Percentiles rank a stretch among this genome's conserved stretches.
Evolutionary conservation across 495 filamentous ascomycete species (phyloP).

Genomic region (Penicillium cosmopolitanum): DNA sequence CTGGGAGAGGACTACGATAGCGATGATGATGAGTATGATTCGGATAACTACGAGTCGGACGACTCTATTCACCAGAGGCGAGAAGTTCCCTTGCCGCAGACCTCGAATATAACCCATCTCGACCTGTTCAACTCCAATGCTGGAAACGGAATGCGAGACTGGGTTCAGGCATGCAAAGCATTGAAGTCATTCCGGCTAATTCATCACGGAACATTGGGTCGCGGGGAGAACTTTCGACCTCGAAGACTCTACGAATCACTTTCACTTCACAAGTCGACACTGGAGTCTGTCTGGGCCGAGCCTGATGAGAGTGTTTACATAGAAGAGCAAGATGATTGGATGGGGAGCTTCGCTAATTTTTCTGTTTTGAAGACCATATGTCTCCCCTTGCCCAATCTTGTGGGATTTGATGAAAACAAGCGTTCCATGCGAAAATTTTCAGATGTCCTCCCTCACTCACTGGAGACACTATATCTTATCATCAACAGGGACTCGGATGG

Average conservation of each 20-base stretch:
- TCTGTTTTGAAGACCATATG: not conserved
- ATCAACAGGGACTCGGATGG: not conserved
- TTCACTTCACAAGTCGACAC: not conserved
- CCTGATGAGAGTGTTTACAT: not conserved
- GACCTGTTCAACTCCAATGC: not conserved
- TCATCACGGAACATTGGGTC: not conserved
- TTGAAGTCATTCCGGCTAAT: not conserved
- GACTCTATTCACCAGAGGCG: not conserved
- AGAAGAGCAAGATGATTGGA: not conserved
- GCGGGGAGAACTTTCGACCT: not conserved
- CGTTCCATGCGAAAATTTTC: not conserved
- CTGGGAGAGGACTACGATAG: not conserved
- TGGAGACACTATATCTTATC: not conserved
- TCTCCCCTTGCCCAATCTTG: not conserved
- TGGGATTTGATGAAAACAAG: not conserved
- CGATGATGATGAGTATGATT: not conserved
- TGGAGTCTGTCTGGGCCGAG: not conserved
- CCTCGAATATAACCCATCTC: not conserved
- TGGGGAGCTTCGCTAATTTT: not conserved
- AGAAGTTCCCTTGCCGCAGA: not conserved
- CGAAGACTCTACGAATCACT: not conserved
- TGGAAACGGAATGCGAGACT: slow-evolving; percentile 2
- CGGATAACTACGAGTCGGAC: not conserved
- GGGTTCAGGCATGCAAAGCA: not conserved
- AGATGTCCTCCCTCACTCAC: slow-evolving; percentile 1